phyloP scores from a whole-genome alignment of 108 stramenopile species.

The Aureococcus anophagefferens region DNA sequence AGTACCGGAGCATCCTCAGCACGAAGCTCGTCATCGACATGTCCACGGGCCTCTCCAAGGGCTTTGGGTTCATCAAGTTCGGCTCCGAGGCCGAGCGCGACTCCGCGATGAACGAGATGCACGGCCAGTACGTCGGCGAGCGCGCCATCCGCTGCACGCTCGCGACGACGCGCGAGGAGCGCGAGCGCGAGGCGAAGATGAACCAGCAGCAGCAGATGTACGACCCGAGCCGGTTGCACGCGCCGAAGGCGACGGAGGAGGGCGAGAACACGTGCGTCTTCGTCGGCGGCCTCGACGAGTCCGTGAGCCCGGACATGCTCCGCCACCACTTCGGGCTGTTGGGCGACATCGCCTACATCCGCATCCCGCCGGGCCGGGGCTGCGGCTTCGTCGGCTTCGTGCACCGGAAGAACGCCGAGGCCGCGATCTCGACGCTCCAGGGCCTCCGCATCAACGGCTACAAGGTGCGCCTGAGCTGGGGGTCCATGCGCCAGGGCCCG shows the following conservation, averaged over 20 bases:
- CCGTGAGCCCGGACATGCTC: slow-evolving; percentile 29
- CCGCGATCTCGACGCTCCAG: slow-evolving; percentile 35
- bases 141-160: slow-evolving; percentile 31
- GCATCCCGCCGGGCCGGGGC: slow-evolving; percentile 31
- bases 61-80: slow-evolving; percentile 35
- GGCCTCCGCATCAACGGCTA: slow-evolving; percentile 24
- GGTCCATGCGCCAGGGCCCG: not conserved
- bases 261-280: slow-evolving; percentile 33
- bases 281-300: slow-evolving; percentile 27
- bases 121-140: slow-evolving; percentile 25
- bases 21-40: slow-evolving; percentile 29
- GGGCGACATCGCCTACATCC: slow-evolving; percentile 28
- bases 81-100: slow-evolving; percentile 27
- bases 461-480: slow-evolving; percentile 30
- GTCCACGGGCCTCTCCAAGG: slow-evolving; percentile 12
- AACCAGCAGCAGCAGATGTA: not conserved
- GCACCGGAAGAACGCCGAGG: slow-evolving; percentile 29
- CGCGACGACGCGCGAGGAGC: slow-evolving; percentile 26
- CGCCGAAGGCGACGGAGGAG: slow-evolving; percentile 14
- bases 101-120: slow-evolving; percentile 27
- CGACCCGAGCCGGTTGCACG: not conserved
- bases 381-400: slow-evolving; percentile 32
- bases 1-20: slow-evolving; percentile 23
- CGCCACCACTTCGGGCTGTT: slow-evolving; percentile 19
- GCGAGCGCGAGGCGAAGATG: not conserved